Percentiles rank a stretch among this genome's conserved stretches.
These are phyloP conservation scores for Trametes cinnabarina DNA, from an alignment of 768 basidiomycete genomes.

Conservation along the genomic window DNA sequence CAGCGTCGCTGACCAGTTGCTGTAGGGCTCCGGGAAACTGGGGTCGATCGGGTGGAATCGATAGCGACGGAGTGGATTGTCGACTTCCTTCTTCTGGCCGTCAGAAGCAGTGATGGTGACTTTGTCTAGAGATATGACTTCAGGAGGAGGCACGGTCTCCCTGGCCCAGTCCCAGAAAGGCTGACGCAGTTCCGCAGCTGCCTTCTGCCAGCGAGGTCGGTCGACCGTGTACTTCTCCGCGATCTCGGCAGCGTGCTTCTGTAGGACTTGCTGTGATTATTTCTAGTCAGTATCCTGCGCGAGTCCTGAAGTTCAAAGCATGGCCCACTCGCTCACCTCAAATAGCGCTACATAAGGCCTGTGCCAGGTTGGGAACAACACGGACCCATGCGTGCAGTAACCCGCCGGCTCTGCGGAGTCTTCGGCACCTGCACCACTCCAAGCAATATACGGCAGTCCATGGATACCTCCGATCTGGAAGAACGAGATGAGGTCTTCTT, in stretches of 20 bases:
- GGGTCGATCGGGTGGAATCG: slow-evolving; percentile 11
- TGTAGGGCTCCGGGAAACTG: slow-evolving; percentile 16
- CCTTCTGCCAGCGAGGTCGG: slow-evolving; percentile 30
- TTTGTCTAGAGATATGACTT: slow-evolving; percentile 7
- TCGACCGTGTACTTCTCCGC: slow-evolving; percentile 38
- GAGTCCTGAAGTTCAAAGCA: no score
- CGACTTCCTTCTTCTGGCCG: slow-evolving; percentile 1
- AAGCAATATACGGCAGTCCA: slow-evolving; percentile 45
- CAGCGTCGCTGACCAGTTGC: slow-evolving; percentile 15
- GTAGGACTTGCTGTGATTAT: slow-evolving; percentile 45
- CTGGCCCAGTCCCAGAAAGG: slow-evolving; percentile 56
- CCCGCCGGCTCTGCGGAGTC: slow-evolving; percentile 42
- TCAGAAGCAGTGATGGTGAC: slow-evolving; percentile 10
- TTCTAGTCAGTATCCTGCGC: slow-evolving; percentile 21
- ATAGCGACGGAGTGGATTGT: slow-evolving; percentile 19
- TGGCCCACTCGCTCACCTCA: slow-evolving; percentile 44
- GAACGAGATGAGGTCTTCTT: slow-evolving; percentile 41
- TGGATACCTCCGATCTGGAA: slow-evolving; percentile 51
- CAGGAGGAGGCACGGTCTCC: slow-evolving; percentile 9
- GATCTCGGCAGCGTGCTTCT: slow-evolving; percentile 39
- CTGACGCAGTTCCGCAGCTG: slow-evolving; percentile 37
- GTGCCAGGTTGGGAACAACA: slow-evolving; percentile 57
- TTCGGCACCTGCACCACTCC: slow-evolving; percentile 39
- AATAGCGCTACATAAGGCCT: slow-evolving; percentile 49
- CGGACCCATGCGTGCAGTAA: slow-evolving; percentile 55